Evolutionary conservation across 345 rosid species (phyloP), one percentile per base, ranked within the genome.

Genomic region (Salix viminalis): DNA sequence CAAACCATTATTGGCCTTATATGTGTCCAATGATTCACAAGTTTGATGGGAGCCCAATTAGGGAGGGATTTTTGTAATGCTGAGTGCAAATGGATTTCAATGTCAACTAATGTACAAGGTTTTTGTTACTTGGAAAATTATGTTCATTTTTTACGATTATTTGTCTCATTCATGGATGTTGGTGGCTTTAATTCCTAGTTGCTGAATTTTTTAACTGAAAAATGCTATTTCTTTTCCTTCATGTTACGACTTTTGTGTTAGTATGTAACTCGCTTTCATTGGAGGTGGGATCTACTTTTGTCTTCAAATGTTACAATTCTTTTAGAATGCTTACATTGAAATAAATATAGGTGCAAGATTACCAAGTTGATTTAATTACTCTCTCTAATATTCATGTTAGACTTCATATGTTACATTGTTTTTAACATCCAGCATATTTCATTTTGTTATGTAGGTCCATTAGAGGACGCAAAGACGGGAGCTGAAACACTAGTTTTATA

Each of bases 391-490:
- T 41, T 76, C 44, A 41, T 24, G 44, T 21, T 15, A 30, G 64
- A 23, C 7, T 11, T 76, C 42, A 34, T 34, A 11, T 70, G 28
- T n/a, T 56, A n/a, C 28, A 9, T 56, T 56, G 62, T n/a, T 56
- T 56, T 56, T n/a, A 56, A 56, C 62, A 56, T n/a, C 62, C 62
- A 56, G 5, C 26, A n/a, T n/a, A n/a, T 56, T 56, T 56, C 62
- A 48, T 77, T 46, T 48, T 39, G 67, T 70, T 39, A 58, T 60
- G 73, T 82, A 71, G 84, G 64, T 67, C 18, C 65, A 23, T 44
- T 6, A 19, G 62, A 56, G 60, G 75, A 76, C 76, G 79, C 74
- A 34, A 84, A 65, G 67, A 42, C 48, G 66, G 48, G 71, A 72
- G 83, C 71, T 62, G 76, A 68, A 50, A 46, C 10, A 6, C 23